These are phyloP conservation scores for Neurospora sp. DNA, from an alignment of 2,329 filamentous ascomycete genomes.

Conservation along the genomic window DNA sequence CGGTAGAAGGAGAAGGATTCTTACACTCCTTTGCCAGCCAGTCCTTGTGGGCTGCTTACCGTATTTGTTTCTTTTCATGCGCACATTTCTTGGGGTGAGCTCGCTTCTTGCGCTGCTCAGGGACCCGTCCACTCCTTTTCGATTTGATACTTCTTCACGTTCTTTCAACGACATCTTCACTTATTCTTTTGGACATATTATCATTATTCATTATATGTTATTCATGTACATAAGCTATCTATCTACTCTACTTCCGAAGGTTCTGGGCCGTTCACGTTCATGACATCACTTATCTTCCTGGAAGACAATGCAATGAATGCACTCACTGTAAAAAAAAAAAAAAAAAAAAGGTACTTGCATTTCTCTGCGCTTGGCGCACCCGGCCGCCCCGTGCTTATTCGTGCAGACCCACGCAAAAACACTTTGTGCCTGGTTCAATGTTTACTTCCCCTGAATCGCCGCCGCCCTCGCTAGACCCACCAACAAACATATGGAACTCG, in stretches of 20 bases:
- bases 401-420: neutral
- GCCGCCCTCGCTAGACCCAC: neutral
- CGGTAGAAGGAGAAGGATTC: neutral
- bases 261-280: neutral
- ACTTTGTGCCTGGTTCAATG: neutral
- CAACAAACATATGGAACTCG: too few species aligned
- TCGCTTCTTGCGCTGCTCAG: neutral
- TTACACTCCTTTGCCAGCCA: neutral
- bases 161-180: neutral
- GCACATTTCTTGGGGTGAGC: neutral
- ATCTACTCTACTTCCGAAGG: neutral
- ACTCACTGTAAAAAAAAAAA: neutral
- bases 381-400: neutral
- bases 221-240: neutral
- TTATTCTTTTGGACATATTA: neutral
- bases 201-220: neutral
- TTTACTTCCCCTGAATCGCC: neutral
- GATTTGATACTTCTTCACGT: neutral
- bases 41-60: neutral
- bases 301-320: neutral
- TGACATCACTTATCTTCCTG: neutral
- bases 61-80: neutral
- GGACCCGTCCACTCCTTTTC: neutral
- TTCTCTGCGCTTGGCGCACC: neutral
- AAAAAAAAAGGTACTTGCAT: neutral